phyloP scores from a whole-genome alignment of 2,329 filamentous ascomycete species.

The Ophiostoma australiae region DNA sequence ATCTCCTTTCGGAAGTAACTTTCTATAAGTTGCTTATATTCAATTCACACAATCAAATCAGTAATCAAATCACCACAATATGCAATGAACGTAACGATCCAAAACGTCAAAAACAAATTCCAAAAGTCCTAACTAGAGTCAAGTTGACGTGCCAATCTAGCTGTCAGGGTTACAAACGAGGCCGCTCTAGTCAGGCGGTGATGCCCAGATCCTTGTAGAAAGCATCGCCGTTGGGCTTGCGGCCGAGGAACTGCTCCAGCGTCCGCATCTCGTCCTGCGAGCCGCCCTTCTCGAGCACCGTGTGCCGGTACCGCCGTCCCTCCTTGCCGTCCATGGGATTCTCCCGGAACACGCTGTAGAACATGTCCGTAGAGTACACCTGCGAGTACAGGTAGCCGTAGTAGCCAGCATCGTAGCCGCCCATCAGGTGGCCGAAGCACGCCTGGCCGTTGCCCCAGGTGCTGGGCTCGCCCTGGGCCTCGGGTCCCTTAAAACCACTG shows the following conservation, averaged over 20 bases:
- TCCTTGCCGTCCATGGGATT: slow-evolving; percentile 72
- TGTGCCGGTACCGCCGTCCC: slow-evolving; percentile 71
- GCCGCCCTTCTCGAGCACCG: slow-evolving; percentile 71
- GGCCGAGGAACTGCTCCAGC: slow-evolving; percentile 70
- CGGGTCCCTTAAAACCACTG: slow-evolving; percentile 67
- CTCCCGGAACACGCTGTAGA: slow-evolving; percentile 70
- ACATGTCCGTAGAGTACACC: slow-evolving; percentile 84
- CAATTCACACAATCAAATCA: background rate
- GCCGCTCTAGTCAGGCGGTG: slow-evolving; percentile 27
- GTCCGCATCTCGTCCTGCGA: slow-evolving; percentile 77
- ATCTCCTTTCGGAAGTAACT: background rate
- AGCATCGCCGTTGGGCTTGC: slow-evolving; percentile 69
- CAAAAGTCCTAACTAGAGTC: background rate
- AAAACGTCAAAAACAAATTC: background rate
- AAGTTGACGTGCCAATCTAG: background rate
- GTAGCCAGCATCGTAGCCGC: slow-evolving; percentile 80
- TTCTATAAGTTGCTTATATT: background rate
- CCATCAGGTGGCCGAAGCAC: slow-evolving; percentile 76
- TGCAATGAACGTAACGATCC: background rate
- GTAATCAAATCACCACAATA: background rate
- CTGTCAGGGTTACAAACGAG: background rate
- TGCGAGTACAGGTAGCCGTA: slow-evolving; percentile 71
- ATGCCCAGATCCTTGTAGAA: slow-evolving; percentile 73
- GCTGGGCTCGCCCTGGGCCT: slow-evolving; percentile 55
- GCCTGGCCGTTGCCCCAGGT: slow-evolving; percentile 74